Evolutionary conservation across 2,329 filamentous ascomycete genomes (phyloP).

Genomic region (Penicillium hordei): DNA sequence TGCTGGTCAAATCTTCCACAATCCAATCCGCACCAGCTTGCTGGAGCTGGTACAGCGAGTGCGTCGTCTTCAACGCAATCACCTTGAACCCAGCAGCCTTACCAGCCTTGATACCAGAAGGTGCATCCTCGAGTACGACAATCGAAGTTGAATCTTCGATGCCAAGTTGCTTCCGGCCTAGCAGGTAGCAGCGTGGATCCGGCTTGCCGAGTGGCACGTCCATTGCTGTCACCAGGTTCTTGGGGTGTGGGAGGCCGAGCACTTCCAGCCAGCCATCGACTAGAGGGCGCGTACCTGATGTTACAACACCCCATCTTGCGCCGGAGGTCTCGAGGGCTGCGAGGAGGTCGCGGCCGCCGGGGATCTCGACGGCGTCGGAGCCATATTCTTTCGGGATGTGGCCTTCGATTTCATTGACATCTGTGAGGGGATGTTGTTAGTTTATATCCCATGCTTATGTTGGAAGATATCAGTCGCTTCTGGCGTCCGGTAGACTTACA

Average conservation of each 20-base stretch:
- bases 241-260: conserved; percentile 64
- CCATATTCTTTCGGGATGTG: conserved; percentile 75
- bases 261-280: conserved; percentile 71
- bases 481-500: conserved; percentile 60
- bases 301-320: conserved; percentile 82
- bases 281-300: conserved; percentile 65
- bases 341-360: conserved; percentile 73
- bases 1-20: conserved; percentile 73
- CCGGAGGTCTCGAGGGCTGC: conserved; percentile 60
- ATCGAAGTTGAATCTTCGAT: conserved; percentile 52
- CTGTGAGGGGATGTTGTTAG: conserved; percentile 48
- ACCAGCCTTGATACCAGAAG: conserved; percentile 77
- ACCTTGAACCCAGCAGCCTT: conserved; percentile 85
- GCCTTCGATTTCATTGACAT: conserved; percentile 76
- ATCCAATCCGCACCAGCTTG: conserved; percentile 85
- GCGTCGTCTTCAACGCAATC: conserved; percentile 80
- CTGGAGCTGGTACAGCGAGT: conserved; percentile 68
- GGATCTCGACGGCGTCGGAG: conserved; percentile 77
- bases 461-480: neutral
- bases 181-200: conserved; percentile 70
- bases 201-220: conserved; percentile 75
- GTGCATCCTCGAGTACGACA: conserved; percentile 85
- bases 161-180: conserved; percentile 64
- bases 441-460: neutral
- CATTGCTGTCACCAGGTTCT: conserved; percentile 71